Base-by-base conservation (phyloP, 2,329 filamentous ascomycete species). In the Chrysosporium queenslandicum region DNA sequence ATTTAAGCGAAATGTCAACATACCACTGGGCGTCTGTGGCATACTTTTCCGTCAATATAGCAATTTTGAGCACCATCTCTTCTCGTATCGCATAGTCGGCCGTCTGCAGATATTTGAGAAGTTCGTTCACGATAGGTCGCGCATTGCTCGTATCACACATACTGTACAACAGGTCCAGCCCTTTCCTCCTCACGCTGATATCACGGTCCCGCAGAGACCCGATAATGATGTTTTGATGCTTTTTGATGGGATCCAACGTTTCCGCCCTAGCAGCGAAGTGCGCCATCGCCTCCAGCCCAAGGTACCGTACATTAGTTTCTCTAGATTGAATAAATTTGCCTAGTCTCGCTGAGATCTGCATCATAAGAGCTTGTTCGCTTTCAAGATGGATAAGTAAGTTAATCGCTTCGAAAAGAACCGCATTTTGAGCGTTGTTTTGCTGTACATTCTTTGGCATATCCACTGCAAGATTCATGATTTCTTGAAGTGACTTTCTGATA, bases 1-100 rank as follows among this genome's bases (percentile, higher is more conserved):
- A 79, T 52, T 91, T 83, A 59, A 98, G 76, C 9, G 92, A 95
- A 60, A 97, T 96, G 66, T 98, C 91, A 57, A 98, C 94, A 68
- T 98, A 98, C 92, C 92, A 98, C 72, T 97, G 91, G 18, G 95
- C 87, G 64, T 98, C 92, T 0, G 90, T 96, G 21, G 92, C 92
- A 66, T 98, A 98, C 66, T 97, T 97, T 67, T 98, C 92, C 0
- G 94, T 97, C 58, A 98, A 71, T 63, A 98, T 98, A 49, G 92
- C 92, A 69, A 98, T 95, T 73, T 98, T 98, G 57, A 98, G 76
- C 3, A 97, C 92, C 92, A 98, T 98, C 69, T 98, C 92, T 72
- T 98, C 94, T 58, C 94, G 82, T 62, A 98, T 96, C 4, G 91
- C 91, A 68, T 95, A 98, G 68, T 98, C 92, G 45, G 92, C 92